A percentile compares a stretch with the other conserved stretches of the same genome.
phyloP scores from a whole-genome alignment of 192 early-diverging fungal genomes.

The Linnemannia hyalina region DNA sequence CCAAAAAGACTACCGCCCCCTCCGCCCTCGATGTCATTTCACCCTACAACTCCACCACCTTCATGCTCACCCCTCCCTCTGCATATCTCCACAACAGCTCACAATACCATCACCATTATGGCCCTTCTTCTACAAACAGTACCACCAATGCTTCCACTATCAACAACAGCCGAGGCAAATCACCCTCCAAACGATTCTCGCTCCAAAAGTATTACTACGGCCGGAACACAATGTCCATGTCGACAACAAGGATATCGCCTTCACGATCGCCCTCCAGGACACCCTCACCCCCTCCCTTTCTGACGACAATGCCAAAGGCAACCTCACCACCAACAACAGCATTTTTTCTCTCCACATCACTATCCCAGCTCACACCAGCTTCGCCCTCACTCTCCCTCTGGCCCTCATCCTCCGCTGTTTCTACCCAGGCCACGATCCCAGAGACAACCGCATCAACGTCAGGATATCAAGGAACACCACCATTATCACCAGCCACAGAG shows the following conservation, averaged over 20 bases:
- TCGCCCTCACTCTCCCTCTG: neutral
- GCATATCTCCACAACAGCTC: conserved; percentile 31
- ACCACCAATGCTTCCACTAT: neutral
- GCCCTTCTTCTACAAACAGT: neutral
- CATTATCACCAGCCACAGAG: conserved; percentile 14
- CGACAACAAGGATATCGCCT: conserved; percentile 23
- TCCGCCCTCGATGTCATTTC: conserved; percentile 48
- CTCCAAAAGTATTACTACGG: conserved; percentile 56
- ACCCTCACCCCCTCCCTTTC: conserved; percentile 32
- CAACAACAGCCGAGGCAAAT: conserved; percentile 20
- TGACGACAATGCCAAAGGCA: neutral
- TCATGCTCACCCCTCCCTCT: conserved; percentile 52
- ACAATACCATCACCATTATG: neutral
- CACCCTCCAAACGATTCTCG: conserved; percentile 47
- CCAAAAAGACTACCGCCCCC: conserved; percentile 35
- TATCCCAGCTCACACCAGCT: conserved; percentile 20
- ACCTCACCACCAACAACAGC: neutral
- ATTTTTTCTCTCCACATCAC: neutral
- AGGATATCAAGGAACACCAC: conserved; percentile 19
- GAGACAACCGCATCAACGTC: conserved; percentile 33
- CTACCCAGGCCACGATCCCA: conserved; percentile 19
- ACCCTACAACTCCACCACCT: conserved; percentile 47
- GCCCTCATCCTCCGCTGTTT: conserved; percentile 12
- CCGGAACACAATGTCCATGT: conserved; percentile 36
- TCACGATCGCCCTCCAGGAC: conserved; percentile 40